Percentiles rank a stretch among this genome's conserved stretches.
Evolutionary conservation across 768 basidiomycete species (phyloP).

Genomic region (Mycena capillaripes): DNA sequence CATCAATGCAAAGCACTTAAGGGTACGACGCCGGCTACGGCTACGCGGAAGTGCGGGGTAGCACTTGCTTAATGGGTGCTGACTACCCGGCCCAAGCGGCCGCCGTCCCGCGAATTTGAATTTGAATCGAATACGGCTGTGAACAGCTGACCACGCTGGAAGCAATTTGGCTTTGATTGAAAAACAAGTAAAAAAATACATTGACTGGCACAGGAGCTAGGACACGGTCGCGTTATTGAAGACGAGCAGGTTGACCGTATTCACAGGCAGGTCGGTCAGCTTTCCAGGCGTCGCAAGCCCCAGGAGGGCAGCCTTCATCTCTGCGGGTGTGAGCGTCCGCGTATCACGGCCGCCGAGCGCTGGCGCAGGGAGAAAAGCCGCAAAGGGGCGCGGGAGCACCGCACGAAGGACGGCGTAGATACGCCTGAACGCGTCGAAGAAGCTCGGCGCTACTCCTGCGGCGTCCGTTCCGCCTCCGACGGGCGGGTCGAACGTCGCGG

Average conservation of each 20-base stretch:
- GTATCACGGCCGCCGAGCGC: slow-evolving; percentile 34
- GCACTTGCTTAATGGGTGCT: not conserved
- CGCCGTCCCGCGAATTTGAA: too few relatives aligned
- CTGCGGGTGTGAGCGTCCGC: slow-evolving; percentile 67
- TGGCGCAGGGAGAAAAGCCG: slow-evolving; percentile 70
- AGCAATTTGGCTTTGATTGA: too few relatives aligned
- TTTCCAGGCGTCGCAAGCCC: slow-evolving; percentile 67
- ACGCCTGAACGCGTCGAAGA: slow-evolving; percentile 49
- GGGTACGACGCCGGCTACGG: not conserved
- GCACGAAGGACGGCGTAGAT: slow-evolving; percentile 69
- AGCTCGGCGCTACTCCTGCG: slow-evolving; percentile 1
- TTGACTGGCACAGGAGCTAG: too few relatives aligned
- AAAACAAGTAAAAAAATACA: too few relatives aligned
- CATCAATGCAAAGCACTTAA: not conserved
- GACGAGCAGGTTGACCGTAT: slow-evolving; percentile 80
- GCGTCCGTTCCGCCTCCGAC: slow-evolving; percentile 45
- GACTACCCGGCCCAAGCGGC: not conserved
- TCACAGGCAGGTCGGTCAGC: slow-evolving; percentile 63
- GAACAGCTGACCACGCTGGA: too few relatives aligned
- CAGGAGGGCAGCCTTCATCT: slow-evolving; percentile 84
- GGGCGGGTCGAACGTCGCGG: slow-evolving; percentile 65
- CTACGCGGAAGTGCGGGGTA: not conserved
- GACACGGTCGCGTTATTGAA: slow-evolving; percentile 92
- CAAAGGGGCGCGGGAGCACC: slow-evolving; percentile 70
- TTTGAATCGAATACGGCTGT: too few relatives aligned